Conservation (phyloP, 495 filamentous ascomycete species). For the Daldinia concentrica region DNA sequence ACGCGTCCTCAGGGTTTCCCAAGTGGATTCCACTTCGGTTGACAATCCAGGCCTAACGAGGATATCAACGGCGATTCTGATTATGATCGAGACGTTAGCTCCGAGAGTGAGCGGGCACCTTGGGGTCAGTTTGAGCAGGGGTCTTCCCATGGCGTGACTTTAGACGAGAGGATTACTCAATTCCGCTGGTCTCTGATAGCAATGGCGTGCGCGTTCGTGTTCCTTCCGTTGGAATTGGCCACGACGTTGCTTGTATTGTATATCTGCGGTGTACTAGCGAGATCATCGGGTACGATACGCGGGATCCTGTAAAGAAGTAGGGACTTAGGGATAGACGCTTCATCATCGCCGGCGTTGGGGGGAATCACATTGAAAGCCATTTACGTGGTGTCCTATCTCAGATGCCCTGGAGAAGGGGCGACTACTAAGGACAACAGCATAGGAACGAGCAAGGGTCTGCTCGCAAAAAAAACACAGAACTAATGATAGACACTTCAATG, state of each 20-base stretch:
- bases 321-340: conserved; percentile 42
- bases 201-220: conserved; percentile 41
- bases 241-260: conserved; percentile 46
- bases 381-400: conserved; percentile 31
- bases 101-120: conserved; percentile 15
- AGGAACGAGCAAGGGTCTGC: conserved; percentile 26
- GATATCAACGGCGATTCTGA: conserved; percentile 40
- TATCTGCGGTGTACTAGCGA: conserved; percentile 43
- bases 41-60: conserved; percentile 54
- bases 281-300: conserved; percentile 39
- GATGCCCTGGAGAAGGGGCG: conserved; percentile 14
- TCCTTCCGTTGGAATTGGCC: conserved; percentile 41
- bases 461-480: conserved; percentile 25
- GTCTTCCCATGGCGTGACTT: conserved; percentile 40
- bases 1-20: conserved; percentile 50
- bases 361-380: conserved; percentile 26
- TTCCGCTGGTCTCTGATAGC: conserved; percentile 44
- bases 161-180: conserved; percentile 41
- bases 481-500: conserved; percentile 36
- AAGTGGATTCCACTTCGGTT: conserved; percentile 57
- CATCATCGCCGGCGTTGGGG: conserved; percentile 47
- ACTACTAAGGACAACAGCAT: conserved; percentile 13
- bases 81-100: conserved; percentile 17
- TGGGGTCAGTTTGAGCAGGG: conserved; percentile 33
- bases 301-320: conserved; percentile 43